Conservation (phyloP, 306 rosid species). For the Abrus pulchellus region DNA sequence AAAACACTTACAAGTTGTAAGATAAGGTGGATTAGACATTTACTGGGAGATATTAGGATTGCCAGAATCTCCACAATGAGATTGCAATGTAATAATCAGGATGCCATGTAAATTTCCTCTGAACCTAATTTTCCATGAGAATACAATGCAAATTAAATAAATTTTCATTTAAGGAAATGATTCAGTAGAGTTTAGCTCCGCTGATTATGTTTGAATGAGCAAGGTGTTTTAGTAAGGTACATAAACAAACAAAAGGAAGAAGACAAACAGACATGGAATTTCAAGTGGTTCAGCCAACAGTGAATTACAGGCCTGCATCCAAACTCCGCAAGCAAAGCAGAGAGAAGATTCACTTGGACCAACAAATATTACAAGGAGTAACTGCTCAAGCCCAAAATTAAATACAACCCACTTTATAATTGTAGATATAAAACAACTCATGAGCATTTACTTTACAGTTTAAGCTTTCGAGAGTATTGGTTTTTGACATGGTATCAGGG, state of each 20-base stretch:
- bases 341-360: conserved; percentile 4
- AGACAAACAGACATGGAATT: conserved; percentile 1
- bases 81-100: conserved; percentile 18
- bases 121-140: conserved; percentile 3
- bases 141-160: neutral
- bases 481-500: neutral
- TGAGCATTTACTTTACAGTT: neutral
- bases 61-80: neutral
- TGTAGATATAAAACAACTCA: neutral
- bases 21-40: conserved; percentile 2
- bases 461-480: neutral
- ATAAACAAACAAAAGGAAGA: neutral
- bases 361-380: neutral
- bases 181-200: neutral
- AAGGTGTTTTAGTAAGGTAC: conserved; percentile 12
- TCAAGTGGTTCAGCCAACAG: neutral
- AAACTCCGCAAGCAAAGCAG: neutral
- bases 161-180: conserved; percentile 3
- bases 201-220: conserved; percentile 5
- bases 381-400: neutral
- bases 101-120: neutral
- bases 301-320: neutral
- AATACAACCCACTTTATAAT: neutral
- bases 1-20: neutral
- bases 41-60: conserved; percentile 16